phyloP scores from a whole-genome alignment of 139 green algal genomes.

The Edaphochlamys debaryana region DNA sequence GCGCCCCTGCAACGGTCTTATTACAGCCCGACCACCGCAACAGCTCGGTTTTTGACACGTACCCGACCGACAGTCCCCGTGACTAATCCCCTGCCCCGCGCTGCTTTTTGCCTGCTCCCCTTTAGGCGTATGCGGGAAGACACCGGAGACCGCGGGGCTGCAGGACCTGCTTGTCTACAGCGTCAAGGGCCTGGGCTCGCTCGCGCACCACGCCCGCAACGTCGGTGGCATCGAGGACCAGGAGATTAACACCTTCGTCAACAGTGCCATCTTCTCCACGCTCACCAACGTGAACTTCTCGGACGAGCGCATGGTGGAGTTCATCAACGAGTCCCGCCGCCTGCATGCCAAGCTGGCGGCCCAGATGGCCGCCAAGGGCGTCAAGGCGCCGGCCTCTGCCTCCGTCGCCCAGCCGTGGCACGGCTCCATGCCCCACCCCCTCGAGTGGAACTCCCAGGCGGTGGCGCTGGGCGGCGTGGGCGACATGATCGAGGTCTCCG shows the following conservation, averaged over 20 bases:
- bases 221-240: constrained; percentile 35
- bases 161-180: no score
- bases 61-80: no score
- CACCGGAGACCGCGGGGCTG: constrained; percentile 66
- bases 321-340: constrained; percentile 5
- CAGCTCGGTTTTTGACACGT: no score
- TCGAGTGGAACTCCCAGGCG: constrained; percentile 40
- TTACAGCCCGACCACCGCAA: no score
- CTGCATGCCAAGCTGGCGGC: no score
- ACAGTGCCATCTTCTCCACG: constrained; percentile 71
- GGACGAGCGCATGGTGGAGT: constrained; percentile 54
- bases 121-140: constrained; percentile 51
- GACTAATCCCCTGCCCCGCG: no score
- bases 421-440: constrained; percentile 55
- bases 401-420: constrained; percentile 41
- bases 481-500: constrained; percentile 30
- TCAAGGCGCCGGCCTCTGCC: neutral
- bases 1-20: no score
- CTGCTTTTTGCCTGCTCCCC: no score
- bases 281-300: no score
- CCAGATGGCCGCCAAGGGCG: constrained; percentile 41
- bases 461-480: constrained; percentile 23
- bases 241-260: constrained; percentile 63
- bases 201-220: constrained; percentile 19
- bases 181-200: no score